Conservation (phyloP, 2,329 filamentous ascomycete species). For the Beauveria sp. region DNA sequence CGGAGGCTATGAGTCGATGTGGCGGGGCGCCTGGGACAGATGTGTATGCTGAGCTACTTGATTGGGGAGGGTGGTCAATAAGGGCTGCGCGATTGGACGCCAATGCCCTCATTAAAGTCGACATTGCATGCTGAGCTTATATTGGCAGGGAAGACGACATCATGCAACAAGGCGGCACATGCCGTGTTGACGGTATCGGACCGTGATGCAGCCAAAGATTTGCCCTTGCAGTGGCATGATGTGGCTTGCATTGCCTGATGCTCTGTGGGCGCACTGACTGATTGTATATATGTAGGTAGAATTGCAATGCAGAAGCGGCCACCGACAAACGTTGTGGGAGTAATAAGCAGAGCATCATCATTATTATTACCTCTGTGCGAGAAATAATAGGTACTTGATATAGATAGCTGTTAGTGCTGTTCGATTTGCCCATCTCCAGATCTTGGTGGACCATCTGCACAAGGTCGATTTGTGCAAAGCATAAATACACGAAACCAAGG, state of each 20-base stretch:
- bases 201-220: neutral
- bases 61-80: conserved; percentile 1
- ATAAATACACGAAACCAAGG: too few species aligned
- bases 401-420: too few species aligned
- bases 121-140: neutral
- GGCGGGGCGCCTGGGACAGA: neutral
- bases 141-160: neutral
- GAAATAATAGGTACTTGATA: too few species aligned
- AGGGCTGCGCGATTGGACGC: conserved; percentile 4
- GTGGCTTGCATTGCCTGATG: neutral
- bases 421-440: too few species aligned
- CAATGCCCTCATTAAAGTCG: neutral
- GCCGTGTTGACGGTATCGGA: neutral
- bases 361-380: too few species aligned
- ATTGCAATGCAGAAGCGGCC: too few species aligned
- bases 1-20: conserved; percentile 8
- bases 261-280: neutral
- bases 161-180: neutral
- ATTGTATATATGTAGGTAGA: too few species aligned
- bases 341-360: too few species aligned
- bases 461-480: too few species aligned
- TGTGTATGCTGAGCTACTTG: neutral
- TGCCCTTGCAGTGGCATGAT: neutral
- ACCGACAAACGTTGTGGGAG: too few species aligned
- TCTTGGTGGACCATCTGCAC: too few species aligned